These are phyloP conservation scores for Paecilomyces dactylethromorphus DNA, from an alignment of 2,329 filamentous ascomycete species.

Conservation along the genomic window DNA sequence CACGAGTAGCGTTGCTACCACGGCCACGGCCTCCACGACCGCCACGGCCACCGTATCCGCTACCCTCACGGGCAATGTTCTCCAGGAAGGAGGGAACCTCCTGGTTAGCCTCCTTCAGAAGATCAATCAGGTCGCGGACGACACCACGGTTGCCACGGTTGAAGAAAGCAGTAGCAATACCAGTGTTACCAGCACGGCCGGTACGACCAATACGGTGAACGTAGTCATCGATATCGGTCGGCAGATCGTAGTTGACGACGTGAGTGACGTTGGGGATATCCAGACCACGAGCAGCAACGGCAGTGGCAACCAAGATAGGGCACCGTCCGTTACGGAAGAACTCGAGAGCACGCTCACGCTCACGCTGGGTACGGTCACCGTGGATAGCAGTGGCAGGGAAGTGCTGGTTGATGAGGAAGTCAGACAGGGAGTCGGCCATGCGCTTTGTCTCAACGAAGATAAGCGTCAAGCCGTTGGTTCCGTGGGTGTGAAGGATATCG, in stretches of 20 bases:
- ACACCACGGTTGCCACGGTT: constrained; percentile 99
- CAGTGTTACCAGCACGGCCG: constrained; percentile 97
- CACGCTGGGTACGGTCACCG: constrained; percentile 95
- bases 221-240: constrained; percentile 97
- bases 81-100: constrained; percentile 92
- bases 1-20: constrained; percentile 62
- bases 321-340: constrained; percentile 95
- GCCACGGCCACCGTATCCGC: constrained; percentile 67
- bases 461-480: constrained; percentile 74
- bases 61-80: constrained; percentile 91
- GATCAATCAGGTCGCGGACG: constrained; percentile 91
- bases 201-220: constrained; percentile 99
- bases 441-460: constrained; percentile 99
- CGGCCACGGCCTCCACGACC: constrained; percentile 68
- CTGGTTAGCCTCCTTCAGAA: constrained; percentile 98
- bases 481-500: constrained; percentile 91
- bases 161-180: constrained; percentile 98
- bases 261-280: constrained; percentile 97
- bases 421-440: constrained; percentile 95
- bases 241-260: constrained; percentile 99
- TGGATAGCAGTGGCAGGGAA: constrained; percentile 98
- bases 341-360: constrained; percentile 95
- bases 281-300: constrained; percentile 82
- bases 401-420: constrained; percentile 97
- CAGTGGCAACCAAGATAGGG: constrained; percentile 94